Conservation (phyloP, 2,329 filamentous ascomycete species). For the Fusarium sp. region DNA sequence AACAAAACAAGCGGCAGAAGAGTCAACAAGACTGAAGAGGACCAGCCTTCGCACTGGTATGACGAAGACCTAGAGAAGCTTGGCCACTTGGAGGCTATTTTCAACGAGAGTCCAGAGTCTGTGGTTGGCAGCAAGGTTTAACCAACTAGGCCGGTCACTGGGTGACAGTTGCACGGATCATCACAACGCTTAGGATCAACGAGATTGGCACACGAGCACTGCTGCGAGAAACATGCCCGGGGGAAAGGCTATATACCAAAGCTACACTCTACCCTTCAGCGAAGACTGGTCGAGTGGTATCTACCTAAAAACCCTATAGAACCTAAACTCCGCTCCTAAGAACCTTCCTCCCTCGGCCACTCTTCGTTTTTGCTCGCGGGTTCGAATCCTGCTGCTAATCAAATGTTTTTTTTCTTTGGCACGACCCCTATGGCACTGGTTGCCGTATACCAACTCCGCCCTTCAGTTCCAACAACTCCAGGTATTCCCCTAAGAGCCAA, state of each 20-base stretch:
- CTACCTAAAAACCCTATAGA: constrained; percentile 3
- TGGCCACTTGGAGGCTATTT: too few species aligned
- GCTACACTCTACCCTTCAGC: not conserved
- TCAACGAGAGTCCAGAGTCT: not conserved
- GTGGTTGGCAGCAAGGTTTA: not conserved
- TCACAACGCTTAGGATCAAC: not conserved
- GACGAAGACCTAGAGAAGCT: not conserved
- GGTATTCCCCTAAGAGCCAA: accelerated
- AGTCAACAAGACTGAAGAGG: not conserved
- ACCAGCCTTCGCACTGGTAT: accelerated
- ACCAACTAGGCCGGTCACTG: not conserved
- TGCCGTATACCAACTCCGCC: too few species aligned
- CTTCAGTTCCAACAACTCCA: accelerated
- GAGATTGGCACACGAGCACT: not conserved
- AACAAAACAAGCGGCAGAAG: not conserved
- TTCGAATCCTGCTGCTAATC: not conserved
- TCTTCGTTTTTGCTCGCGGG: constrained; percentile 7
- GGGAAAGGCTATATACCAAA: not conserved
- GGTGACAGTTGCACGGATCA: not conserved
- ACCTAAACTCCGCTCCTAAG: not conserved
- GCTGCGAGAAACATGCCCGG: not conserved
- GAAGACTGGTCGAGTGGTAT: constrained; percentile 23
- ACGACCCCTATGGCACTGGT: not conserved
- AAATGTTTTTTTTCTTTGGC: accelerated
- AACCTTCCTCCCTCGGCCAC: not conserved